phyloP scores from a whole-genome alignment of 306 rosid genomes.

The Parietaria judaica region DNA sequence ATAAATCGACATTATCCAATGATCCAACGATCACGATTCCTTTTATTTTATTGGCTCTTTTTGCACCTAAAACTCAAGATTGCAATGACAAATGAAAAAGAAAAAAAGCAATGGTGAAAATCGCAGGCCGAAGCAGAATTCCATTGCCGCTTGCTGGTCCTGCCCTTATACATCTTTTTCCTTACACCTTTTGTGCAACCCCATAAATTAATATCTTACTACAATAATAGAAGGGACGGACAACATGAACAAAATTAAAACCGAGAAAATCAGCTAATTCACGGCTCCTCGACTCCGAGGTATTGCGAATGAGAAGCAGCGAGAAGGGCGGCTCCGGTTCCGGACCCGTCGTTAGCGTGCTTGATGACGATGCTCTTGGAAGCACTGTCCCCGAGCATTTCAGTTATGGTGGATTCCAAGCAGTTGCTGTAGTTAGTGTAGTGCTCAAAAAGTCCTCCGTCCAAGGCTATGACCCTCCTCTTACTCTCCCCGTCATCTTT shows the following conservation, averaged over 20 bases:
- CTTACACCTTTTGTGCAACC: constrained; percentile 12
- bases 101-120: constrained; percentile 4
- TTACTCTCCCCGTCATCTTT: constrained; percentile 35
- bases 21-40: not conserved
- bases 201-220: constrained; percentile 12
- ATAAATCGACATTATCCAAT: not conserved
- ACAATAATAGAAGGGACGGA: not conserved
- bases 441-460: constrained; percentile 90
- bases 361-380: constrained; percentile 35
- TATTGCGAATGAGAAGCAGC: constrained; percentile 77
- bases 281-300: constrained; percentile 33
- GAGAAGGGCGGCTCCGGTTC: constrained; percentile 84
- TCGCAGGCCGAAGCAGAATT: constrained; percentile 27
- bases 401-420: constrained; percentile 56
- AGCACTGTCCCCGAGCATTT: constrained; percentile 53
- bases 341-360: constrained; percentile 80
- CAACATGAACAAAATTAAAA: not conserved
- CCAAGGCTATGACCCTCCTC: constrained; percentile 63
- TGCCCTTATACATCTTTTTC: constrained; percentile 19
- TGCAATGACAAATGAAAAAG: not conserved
- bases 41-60: not conserved
- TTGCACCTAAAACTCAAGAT: not conserved
- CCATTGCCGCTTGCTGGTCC: constrained; percentile 31
- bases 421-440: constrained; percentile 61
- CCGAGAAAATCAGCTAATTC: constrained; percentile 8